Base-by-base conservation (phyloP, 208 protist species). In the Zelonia costaricensis region DNA sequence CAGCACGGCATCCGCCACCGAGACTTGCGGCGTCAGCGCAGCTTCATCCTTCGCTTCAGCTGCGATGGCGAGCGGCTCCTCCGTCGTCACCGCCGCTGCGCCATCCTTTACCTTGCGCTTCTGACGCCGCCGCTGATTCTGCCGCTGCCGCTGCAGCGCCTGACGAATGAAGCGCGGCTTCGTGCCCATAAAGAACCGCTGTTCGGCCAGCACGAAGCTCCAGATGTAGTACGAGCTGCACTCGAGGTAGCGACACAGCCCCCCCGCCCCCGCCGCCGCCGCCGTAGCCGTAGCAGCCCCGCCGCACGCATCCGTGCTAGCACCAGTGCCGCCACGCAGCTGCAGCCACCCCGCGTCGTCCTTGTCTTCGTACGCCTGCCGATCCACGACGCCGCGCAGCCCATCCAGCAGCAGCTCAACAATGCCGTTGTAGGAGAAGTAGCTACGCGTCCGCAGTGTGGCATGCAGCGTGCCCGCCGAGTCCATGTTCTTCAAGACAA, bases 211-310 rank as follows among this genome's bases (percentile, higher is more conserved):
- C 0, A 47, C 12, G 22, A 72, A 73, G 51, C 76, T 69, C 80
- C 80, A 86, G 23, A 86, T 80, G 35, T 64, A 69, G 69, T 80
- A 86, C 16, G 70, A 74, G 9, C 80, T 70, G 3, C 62, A 60
- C 40, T 73, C 57, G 42, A 85, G 46, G 40, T 56, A 55, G 27
- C 28, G 33, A 13, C 33, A 10, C 4, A 13, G 33, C 33, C 33
- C 33, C 33, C 4, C 33, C 33, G 33, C 33, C n/a, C n/a, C n/a
- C 33, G 33, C 10, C 10, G 33, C 33, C 33, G 25, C 25, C 6
- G 30, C 7, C 9, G 43, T 25, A 7, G 35, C 31, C 35, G 45
- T 28, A 18, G 46, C 20, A 48, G 20, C 20, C 3, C 8, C 13
- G 44, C 9, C 33, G 15, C 5, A n/a, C n/a, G n/a, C n/a, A n/a